Evolutionary conservation across 148 eudicot species (phyloP).

Genomic region (Rhododendron henanense): DNA sequence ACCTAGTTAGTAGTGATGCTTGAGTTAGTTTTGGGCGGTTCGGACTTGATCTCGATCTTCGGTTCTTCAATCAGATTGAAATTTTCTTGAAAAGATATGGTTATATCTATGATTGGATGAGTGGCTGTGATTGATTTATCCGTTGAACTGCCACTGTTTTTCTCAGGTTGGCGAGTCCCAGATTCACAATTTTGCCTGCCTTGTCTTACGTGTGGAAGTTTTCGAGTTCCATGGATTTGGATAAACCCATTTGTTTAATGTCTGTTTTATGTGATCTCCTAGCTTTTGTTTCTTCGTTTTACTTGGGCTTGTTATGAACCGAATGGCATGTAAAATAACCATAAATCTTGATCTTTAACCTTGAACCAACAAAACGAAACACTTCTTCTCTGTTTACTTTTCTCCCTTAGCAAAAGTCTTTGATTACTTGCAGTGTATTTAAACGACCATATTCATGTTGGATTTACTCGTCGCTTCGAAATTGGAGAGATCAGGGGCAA

Average conservation of each 20-base stretch:
- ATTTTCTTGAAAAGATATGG: background rate
- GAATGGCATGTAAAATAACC: background rate
- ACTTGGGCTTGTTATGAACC: background rate
- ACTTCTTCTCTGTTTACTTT: background rate
- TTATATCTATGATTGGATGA: background rate
- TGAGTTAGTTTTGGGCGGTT: background rate
- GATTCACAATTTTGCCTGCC: background rate
- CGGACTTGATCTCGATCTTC: background rate
- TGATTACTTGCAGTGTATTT: background rate
- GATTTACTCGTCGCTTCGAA: background rate
- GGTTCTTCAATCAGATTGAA: background rate
- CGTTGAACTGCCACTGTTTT: background rate
- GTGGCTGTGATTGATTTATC: background rate
- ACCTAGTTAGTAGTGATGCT: background rate
- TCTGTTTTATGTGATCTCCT: background rate
- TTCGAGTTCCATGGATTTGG: background rate
- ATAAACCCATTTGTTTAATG: background rate
- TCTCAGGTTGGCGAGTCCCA: background rate
- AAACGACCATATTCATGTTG: background rate
- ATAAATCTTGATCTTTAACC: background rate
- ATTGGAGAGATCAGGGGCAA: background rate
- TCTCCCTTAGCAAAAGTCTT: background rate
- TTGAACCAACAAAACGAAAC: background rate
- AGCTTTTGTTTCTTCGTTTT: background rate
- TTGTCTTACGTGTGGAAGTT: background rate